Percentiles rank a stretch among this genome's conserved stretches.
These are phyloP conservation scores for Penicillium sp. DNA, from an alignment of 2,329 filamentous ascomycete genomes.

Conservation along the genomic window DNA sequence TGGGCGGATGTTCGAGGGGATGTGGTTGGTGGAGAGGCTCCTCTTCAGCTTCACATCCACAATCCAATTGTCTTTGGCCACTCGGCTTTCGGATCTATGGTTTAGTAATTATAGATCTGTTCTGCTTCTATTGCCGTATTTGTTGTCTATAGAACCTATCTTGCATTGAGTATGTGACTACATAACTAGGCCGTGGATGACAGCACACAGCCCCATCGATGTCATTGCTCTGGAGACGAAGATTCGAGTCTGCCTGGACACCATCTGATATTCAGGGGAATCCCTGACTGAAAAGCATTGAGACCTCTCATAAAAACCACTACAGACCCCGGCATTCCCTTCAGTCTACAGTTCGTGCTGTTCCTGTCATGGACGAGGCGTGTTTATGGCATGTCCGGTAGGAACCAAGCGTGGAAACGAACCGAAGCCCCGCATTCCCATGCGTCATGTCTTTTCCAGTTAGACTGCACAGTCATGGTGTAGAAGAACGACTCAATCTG, in stretches of 20 bases:
- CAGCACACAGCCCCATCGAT: slow-evolving; percentile 19
- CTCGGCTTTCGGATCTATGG: neutral
- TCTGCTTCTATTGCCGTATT: neutral
- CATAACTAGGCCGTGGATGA: slow-evolving; percentile 1
- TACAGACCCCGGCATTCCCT: neutral
- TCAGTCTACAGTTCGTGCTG: neutral
- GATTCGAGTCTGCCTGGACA: neutral
- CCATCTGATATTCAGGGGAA: neutral
- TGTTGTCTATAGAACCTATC: neutral
- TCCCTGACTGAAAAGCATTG: neutral
- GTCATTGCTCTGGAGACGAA: slow-evolving; percentile 13
- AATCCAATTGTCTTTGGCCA: slow-evolving; percentile 14
- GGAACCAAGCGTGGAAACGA: slow-evolving; percentile 8
- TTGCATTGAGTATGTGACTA: neutral
- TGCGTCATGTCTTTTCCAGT: slow-evolving; percentile 15
- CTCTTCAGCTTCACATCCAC: slow-evolving; percentile 23
- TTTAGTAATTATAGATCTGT: neutral
- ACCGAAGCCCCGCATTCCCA: slow-evolving; percentile 19
- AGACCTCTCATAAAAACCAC: neutral
- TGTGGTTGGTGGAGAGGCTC: slow-evolving; percentile 22
- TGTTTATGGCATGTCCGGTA: slow-evolving; percentile 11
- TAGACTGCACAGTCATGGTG: neutral
- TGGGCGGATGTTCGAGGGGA: slow-evolving; percentile 22
- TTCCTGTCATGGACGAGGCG: slow-evolving; percentile 2
- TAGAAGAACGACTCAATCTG: neutral